Evolutionary conservation across 106 monocot species (phyloP).

Genomic region (Apostasia ramifera): DNA sequence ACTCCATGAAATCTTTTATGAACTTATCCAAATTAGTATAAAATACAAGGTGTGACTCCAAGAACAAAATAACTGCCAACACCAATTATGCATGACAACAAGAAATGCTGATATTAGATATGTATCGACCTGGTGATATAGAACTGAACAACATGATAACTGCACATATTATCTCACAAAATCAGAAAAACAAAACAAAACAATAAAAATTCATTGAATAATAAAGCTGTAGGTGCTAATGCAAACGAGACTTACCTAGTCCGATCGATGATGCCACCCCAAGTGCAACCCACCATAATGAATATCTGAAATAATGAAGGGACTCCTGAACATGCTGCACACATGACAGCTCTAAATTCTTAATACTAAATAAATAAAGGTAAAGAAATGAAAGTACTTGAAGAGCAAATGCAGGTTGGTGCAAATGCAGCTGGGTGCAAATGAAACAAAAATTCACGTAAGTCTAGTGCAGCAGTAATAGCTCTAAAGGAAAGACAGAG

Average conservation of each 20-base stretch:
- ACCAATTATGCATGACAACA: too few relatives aligned
- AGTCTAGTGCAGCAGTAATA: background rate
- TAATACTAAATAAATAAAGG: background rate
- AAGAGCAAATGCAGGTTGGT: background rate
- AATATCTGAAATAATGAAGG: slow-evolving; percentile 42
- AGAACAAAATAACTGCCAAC: too few relatives aligned
- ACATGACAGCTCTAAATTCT: background rate
- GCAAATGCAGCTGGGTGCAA: background rate
- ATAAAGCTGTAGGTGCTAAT: background rate
- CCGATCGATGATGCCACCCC: slow-evolving; percentile 89
- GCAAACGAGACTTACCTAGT: slow-evolving; percentile 38
- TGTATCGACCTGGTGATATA: too few relatives aligned
- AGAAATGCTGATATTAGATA: too few relatives aligned
- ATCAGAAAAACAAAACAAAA: background rate
- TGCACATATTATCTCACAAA: too few relatives aligned
- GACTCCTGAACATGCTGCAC: slow-evolving; percentile 61
- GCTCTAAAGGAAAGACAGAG: background rate
- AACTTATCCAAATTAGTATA: too few relatives aligned
- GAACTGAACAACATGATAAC: too few relatives aligned
- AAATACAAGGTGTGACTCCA: too few relatives aligned
- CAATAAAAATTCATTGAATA: background rate
- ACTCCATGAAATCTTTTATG: too few relatives aligned
- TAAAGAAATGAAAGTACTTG: background rate
- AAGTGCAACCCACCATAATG: slow-evolving; percentile 72
- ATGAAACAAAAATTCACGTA: background rate